These are phyloP conservation scores for Trypanosoma lewisi DNA, from an alignment of 208 protist species.

Conservation along the genomic window DNA sequence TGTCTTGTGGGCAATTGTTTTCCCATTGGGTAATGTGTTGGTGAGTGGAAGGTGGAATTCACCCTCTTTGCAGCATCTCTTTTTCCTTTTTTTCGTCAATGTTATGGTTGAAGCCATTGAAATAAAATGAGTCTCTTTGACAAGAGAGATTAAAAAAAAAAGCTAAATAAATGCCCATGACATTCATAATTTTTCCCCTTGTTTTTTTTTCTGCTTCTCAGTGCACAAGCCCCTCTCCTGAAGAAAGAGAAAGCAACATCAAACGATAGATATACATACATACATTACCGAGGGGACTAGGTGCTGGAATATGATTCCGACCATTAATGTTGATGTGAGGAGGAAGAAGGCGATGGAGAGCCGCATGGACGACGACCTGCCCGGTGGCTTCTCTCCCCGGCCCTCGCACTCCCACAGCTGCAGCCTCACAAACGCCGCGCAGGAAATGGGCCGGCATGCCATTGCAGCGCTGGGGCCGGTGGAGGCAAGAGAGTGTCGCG, in stretches of 20 bases:
- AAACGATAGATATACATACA: too few relatives aligned
- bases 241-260: conserved; percentile 1
- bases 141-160: neutral
- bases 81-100: too few relatives aligned
- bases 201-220: neutral
- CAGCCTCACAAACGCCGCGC: conserved; percentile 8
- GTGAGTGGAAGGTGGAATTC: too few relatives aligned
- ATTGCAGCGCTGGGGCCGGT: neutral
- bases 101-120: too few relatives aligned
- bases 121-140: too few relatives aligned
- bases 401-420: conserved; percentile 24
- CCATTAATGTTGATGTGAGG: conserved; percentile 48
- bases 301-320: conserved; percentile 31
- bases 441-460: neutral
- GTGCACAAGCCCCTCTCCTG: neutral
- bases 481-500: neutral
- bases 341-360: conserved; percentile 39
- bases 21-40: too few relatives aligned
- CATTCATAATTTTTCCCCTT: neutral
- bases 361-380: conserved; percentile 7
- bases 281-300: too few relatives aligned
- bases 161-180: too few relatives aligned
- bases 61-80: too few relatives aligned
- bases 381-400: conserved; percentile 26
- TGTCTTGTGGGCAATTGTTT: too few relatives aligned